Percentiles rank a stretch among this genome's conserved stretches.
phyloP scores from a whole-genome alignment of 805 yeast species.

The Yarrowia alimentaria region DNA sequence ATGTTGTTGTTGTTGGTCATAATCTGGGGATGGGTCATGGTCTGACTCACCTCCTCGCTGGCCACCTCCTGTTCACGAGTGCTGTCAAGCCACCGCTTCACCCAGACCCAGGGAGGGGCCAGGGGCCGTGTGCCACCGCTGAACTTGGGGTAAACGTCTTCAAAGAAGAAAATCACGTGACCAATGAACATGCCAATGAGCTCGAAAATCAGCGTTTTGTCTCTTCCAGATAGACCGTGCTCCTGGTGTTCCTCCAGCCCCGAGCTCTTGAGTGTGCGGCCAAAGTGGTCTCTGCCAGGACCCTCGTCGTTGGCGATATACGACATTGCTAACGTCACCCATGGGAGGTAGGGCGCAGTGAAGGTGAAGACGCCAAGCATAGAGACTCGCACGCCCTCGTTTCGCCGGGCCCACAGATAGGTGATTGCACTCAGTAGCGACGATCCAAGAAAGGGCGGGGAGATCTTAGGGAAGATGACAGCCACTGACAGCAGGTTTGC shows the following conservation, averaged over 20 bases:
- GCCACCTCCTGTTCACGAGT: conserved; percentile 10
- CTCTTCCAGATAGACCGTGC: conserved; percentile 30
- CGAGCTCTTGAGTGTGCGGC: conserved; percentile 8
- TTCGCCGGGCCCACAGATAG: conserved; percentile 50
- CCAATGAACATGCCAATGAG: conserved; percentile 46
- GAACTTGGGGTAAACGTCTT: conserved; percentile 46
- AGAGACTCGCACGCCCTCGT: conserved; percentile 44
- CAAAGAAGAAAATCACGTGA: conserved; percentile 44
- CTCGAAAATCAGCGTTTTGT: conserved; percentile 31
- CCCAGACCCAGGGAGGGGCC: conserved; percentile 45
- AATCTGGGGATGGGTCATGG: background rate
- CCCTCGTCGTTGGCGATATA: conserved; percentile 32
- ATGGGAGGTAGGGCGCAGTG: conserved; percentile 47
- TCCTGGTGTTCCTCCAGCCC: conserved; percentile 30
- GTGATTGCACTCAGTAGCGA: conserved; percentile 42
- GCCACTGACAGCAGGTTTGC: conserved; percentile 38
- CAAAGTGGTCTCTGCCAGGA: conserved; percentile 28
- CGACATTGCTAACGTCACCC: conserved; percentile 39
- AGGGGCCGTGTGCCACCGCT: conserved; percentile 40
- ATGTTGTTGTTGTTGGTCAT: too few species aligned
- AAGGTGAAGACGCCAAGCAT: conserved; percentile 46
- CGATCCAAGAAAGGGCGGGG: conserved; percentile 43
- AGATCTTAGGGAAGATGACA: conserved; percentile 35
- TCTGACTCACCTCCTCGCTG: background rate
- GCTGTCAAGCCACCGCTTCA: conserved; percentile 8